phyloP scores from a whole-genome alignment of 2,329 filamentous ascomycete species.

The Dactylellina cionopaga region DNA sequence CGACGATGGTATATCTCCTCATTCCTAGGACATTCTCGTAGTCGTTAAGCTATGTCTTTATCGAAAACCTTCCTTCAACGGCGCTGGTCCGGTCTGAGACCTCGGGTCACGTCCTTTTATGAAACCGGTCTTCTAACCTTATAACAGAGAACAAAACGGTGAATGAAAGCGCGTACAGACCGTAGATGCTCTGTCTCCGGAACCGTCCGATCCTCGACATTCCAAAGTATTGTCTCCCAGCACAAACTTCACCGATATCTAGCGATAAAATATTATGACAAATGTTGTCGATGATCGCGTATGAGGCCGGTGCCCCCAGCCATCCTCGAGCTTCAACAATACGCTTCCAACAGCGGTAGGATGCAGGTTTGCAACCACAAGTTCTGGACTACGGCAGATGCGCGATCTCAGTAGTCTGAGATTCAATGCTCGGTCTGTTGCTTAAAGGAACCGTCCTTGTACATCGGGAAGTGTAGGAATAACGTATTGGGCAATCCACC shows the following conservation, averaged over 20 bases:
- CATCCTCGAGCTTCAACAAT: background rate
- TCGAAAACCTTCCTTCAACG: background rate
- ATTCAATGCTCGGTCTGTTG: no score
- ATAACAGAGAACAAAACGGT: constrained; percentile 2
- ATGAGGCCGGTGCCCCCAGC: no score
- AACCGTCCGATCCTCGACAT: constrained; percentile 3
- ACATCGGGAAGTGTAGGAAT: no score
- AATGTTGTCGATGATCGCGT: background rate
- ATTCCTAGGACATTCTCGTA: constrained; percentile 39
- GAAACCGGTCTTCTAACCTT: background rate
- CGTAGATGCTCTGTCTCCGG: background rate
- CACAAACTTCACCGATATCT: background rate
- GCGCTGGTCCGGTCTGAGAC: constrained; percentile 11
- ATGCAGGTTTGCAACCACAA: background rate
- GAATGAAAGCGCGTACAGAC: constrained; percentile 8
- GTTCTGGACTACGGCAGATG: background rate
- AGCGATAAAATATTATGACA: background rate
- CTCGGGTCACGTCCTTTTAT: constrained; percentile 26
- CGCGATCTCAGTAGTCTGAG: no score
- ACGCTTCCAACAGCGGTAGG: background rate
- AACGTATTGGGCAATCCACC: no score
- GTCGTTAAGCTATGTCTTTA: constrained; percentile 1
- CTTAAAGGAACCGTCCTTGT: no score
- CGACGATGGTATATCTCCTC: constrained; percentile 29
- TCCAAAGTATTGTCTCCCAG: background rate